Base-by-base conservation (phyloP, 2,329 filamentous ascomycete species). In the Metarhizium humberi region DNA sequence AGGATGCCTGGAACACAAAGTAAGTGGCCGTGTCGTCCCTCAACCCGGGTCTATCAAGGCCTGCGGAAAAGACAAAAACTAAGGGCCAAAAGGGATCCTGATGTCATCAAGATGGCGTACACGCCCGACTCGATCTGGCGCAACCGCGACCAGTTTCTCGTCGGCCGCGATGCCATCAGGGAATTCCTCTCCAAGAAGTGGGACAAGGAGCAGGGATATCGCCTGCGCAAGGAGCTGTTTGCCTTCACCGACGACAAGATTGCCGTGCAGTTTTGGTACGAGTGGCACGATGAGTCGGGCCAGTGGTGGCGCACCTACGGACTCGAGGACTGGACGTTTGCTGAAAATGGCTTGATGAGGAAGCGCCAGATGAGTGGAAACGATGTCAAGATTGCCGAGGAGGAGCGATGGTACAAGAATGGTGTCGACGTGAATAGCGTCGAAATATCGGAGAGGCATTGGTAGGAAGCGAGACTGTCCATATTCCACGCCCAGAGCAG, bases 251-350 rank as follows among this genome's bases (percentile, higher is more conserved):
- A 85, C 42, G 76, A 92, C 69, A 87, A 77, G 70, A 92, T 92
- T 60, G 90, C 90, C 1, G 90, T 95, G 25, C 89, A 95, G 66
- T 95, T 94, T 68, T 95, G 90, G 90, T 95, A 92, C 64, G 87
- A 95, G 69, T 92, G 84, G 71, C 79, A 84, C 59, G 88, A 92
- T 63, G 71, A 72, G 7, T 62, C 76, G 2, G 85, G 87, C 42
- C 84, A 89, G 67, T 95, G 90, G 90, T 92, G 87, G 78, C 78
- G 89, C n/a, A 91, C 87, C 48, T 95, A 95, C 64, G 90, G 90
- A 0, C 78, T 95, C 11, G 87, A 90, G 65, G 86, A 90, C 65
- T 90, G 86, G 87, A 90, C 86, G 0, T 90, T 89, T 69, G 83
- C 82, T 0, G 75, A 78, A 1, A 80, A 88, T 61, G 87, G 87